phyloP scores from a whole-genome alignment of 2,329 filamentous ascomycete species.

The Aspergillus glaucus region DNA sequence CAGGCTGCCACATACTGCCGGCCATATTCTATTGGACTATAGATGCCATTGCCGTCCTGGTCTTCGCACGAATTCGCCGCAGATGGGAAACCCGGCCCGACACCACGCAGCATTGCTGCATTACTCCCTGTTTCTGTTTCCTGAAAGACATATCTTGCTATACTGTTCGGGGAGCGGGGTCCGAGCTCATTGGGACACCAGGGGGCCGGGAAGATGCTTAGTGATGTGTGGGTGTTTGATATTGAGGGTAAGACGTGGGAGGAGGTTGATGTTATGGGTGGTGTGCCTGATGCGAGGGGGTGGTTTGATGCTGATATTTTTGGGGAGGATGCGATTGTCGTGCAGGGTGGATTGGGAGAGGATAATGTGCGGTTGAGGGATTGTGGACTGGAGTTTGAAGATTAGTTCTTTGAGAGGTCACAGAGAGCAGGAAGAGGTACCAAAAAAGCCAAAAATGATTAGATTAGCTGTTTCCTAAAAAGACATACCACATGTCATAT shows the following conservation, averaged over 20 bases:
- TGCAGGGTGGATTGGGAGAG: slow-evolving; percentile 49
- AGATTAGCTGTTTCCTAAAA: too few species aligned
- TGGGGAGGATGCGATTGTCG: slow-evolving; percentile 29
- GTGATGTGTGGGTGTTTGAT: slow-evolving; percentile 47
- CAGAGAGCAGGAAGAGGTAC: too few species aligned
- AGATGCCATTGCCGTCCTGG: slow-evolving; percentile 20
- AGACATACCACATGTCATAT: too few species aligned
- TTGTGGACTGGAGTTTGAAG: slow-evolving; percentile 31
- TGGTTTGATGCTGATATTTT: slow-evolving; percentile 51
- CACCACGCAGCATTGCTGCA: slow-evolving; percentile 45
- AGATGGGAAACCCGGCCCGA: slow-evolving; percentile 43
- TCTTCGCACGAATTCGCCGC: slow-evolving; percentile 20
- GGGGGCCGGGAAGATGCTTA: slow-evolving; percentile 52
- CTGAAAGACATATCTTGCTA: slow-evolving; percentile 38
- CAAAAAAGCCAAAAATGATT: too few species aligned
- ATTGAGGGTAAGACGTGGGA: slow-evolving; percentile 29
- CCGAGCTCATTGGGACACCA: slow-evolving; percentile 49
- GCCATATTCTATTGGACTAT: not conserved
- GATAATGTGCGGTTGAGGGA: slow-evolving; percentile 48
- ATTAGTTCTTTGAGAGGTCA: too few species aligned
- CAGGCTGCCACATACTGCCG: not conserved
- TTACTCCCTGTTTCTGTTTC: slow-evolving; percentile 38
- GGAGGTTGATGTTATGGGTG: slow-evolving; percentile 18
- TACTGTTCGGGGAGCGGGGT: slow-evolving; percentile 50
- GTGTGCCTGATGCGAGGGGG: slow-evolving; percentile 39